Evolutionary conservation across 495 filamentous ascomycete species (phyloP).

Genomic region (Copromyces sp.): DNA sequence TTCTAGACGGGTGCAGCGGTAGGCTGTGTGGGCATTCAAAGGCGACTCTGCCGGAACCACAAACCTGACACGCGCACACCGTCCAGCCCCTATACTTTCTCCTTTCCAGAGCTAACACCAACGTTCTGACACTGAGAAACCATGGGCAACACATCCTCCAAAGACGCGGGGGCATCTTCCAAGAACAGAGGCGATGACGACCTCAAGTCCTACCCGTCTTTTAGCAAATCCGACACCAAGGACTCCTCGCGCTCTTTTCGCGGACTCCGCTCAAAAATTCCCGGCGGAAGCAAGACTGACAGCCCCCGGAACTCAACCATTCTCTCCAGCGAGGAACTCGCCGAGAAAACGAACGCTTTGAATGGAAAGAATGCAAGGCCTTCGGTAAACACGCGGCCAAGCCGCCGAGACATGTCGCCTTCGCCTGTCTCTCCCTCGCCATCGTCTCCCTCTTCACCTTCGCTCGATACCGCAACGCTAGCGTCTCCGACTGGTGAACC

Average conservation of each 20-base stretch:
- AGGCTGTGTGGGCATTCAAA: conserved; percentile 33
- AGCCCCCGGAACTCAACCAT: conserved; percentile 71
- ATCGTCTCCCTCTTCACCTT: conserved; percentile 33
- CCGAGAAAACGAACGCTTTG: conserved; percentile 63
- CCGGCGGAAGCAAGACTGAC: conserved; percentile 50
- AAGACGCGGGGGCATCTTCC: conserved; percentile 44
- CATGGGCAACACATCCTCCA: conserved; percentile 94
- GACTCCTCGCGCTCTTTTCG: conserved; percentile 86
- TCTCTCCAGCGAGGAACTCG: conserved; percentile 48
- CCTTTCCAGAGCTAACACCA: conserved; percentile 16
- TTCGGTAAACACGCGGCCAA: conserved; percentile 33
- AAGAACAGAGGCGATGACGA: conserved; percentile 27
- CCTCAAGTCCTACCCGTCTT: conserved; percentile 77
- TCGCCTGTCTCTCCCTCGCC: conserved; percentile 35
- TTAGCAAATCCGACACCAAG: conserved; percentile 88
- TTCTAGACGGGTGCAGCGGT: conserved; percentile 32
- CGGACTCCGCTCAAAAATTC: conserved; percentile 56
- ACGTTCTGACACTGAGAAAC: conserved; percentile 23
- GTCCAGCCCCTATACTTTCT: conserved; percentile 25
- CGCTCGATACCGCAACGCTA: conserved; percentile 21
- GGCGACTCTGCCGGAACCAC: conserved; percentile 26
- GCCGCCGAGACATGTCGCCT: conserved; percentile 27
- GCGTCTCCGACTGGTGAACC: conserved; percentile 39
- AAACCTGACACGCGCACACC: conserved; percentile 31
- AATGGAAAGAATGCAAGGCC: conserved; percentile 48